Conservation (phyloP, 1,139 yeast genomes). For the Pichia sp. region DNA sequence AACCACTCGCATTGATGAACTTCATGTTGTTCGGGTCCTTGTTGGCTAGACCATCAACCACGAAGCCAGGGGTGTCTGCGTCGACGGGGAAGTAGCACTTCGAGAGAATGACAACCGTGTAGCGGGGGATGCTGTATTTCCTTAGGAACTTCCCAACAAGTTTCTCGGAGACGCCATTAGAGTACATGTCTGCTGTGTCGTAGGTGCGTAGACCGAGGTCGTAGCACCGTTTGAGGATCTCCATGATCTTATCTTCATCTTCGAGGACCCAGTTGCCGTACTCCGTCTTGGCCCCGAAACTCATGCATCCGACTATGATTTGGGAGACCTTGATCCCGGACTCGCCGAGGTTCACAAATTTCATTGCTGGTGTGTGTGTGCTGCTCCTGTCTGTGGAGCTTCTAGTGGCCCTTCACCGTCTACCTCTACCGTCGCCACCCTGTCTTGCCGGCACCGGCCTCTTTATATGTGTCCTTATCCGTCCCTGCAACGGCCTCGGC, state of each 20-base stretch:
- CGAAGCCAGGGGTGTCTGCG: conserved; percentile 19
- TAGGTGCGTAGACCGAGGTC: conserved; percentile 50
- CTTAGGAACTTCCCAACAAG: conserved; percentile 43
- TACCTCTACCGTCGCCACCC: too few species aligned
- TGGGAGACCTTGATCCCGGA: conserved; percentile 50
- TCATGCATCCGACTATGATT: conserved; percentile 56
- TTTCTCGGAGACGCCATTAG: conserved; percentile 43
- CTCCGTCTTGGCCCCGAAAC: conserved; percentile 40
- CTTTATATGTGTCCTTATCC: not conserved
- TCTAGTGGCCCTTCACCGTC: not conserved
- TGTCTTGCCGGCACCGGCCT: too few species aligned
- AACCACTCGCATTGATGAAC: conserved; percentile 39
- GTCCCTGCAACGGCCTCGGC: not conserved
- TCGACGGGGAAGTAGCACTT: conserved; percentile 38
- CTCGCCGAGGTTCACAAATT: conserved; percentile 1
- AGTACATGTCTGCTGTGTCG: conserved; percentile 52
- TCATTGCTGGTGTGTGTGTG: not conserved
- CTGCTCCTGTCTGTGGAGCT: too few species aligned
- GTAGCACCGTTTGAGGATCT: conserved; percentile 47
- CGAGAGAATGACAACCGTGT: conserved; percentile 45
- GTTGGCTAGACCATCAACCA: conserved; percentile 16
- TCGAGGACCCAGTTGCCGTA: conserved; percentile 49
- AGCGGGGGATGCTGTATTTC: conserved; percentile 42
- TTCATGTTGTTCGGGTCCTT: conserved; percentile 22
- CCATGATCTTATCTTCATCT: conserved; percentile 38